Base-by-base conservation (phyloP, 73 alveolate genomes). In the Symbiodinium pilosum region DNA sequence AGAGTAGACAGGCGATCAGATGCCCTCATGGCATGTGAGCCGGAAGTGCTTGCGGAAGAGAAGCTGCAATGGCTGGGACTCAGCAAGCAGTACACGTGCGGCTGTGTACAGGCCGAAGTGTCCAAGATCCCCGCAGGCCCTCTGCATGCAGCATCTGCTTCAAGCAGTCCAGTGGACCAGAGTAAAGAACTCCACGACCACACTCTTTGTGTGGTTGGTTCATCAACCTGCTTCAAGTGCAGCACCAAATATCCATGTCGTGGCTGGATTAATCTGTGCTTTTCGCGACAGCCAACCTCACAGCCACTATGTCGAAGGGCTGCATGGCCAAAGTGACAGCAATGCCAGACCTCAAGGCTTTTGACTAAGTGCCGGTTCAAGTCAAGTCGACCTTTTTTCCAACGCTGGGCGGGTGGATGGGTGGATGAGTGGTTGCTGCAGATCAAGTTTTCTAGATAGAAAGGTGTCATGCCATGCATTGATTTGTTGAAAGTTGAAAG, bases 281-380 rank as follows among this genome's bases (percentile, higher is more conserved):
- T 59, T 34, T 16, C 85, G 43, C 43, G 30, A n/a, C 44, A 30
- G 16, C 84, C 30, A 41, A 40, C 88, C 97, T 68, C 41, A 91
- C 97, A 4, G 97, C 97, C 7, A 91, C 88, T 32, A 91, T 68
- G 83, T 91, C 97, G 20, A 91, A 91, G 88, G 97, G 97, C 88
- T 91, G 97, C 97, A 91, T 91, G 43, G 97, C 97, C 34, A 91
- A 5, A 3, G 97, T 91, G 75, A 91, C 97, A 3, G 97, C 97
- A 6, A 91, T 7, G 28, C 97, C 97, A 9, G 95, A 88, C 95
- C 95, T 88, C 2, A n/a, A n/a, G n/a, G n/a, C n/a, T n/a, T n/a
- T n/a, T n/a, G n/a, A n/a, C n/a, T n/a, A n/a, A n/a, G n/a, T n/a
- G n/a, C n/a, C n/a, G n/a, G n/a, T n/a, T n/a, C n/a, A n/a, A n/a